These are phyloP conservation scores for Candida sojae DNA, from an alignment of 1,139 yeast genomes.

Conservation along the genomic window DNA sequence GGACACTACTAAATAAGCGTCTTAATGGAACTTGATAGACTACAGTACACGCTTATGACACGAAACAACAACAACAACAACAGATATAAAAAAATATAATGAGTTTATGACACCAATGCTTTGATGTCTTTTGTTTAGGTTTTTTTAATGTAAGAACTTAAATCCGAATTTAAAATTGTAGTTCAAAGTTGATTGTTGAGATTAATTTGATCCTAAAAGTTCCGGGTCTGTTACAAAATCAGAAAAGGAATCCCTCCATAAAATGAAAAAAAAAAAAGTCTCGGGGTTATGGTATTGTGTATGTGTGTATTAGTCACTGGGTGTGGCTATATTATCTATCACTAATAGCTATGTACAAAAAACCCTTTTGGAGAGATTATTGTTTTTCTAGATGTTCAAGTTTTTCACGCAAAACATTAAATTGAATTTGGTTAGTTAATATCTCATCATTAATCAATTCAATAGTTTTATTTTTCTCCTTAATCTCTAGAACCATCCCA, in stretches of 20 bases:
- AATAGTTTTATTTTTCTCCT: constrained; percentile 55
- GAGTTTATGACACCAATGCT: not conserved
- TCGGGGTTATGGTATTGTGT: no score
- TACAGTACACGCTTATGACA: not conserved
- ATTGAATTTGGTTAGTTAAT: constrained; percentile 68
- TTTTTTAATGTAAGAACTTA: no score
- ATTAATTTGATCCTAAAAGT: no score
- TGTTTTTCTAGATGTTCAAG: constrained; percentile 18
- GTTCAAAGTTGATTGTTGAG: no score
- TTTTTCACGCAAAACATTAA: constrained; percentile 56
- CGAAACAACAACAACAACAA: no score
- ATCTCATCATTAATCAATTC: constrained; percentile 73
- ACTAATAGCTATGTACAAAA: no score
- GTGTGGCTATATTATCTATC: no score
- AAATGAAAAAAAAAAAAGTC: no score
- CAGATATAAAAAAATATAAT: not conserved
- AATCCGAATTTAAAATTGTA: no score
- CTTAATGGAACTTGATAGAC: not conserved
- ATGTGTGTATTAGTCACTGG: no score
- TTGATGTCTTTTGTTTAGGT: not conserved
- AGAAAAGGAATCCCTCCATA: no score
- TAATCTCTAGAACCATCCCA: constrained; percentile 45
- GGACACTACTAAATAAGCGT: constrained; percentile 58
- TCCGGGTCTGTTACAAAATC: no score
- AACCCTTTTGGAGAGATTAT: not conserved